Evolutionary conservation across 208 protist genomes (phyloP).

Genomic region (Trypanosoma rangeli): DNA sequence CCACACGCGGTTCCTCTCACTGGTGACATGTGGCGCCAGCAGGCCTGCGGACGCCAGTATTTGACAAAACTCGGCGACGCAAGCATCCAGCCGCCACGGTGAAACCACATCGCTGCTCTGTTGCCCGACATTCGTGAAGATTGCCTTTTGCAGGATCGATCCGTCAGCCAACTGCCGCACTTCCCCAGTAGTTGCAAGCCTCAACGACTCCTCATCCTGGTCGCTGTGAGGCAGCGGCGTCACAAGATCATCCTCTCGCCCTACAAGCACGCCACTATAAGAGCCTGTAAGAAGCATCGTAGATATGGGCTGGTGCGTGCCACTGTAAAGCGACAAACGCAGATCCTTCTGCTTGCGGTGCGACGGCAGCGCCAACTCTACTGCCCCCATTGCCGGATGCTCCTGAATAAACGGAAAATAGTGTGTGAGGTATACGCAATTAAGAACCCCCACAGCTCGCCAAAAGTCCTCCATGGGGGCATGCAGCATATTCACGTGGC

Average conservation of each 20-base stretch:
- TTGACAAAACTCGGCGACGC: conserved; percentile 45
- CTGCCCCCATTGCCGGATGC: conserved; percentile 68
- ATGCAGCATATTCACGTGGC: conserved; percentile 41
- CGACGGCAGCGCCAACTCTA: conserved; percentile 56
- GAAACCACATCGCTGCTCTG: conserved; percentile 36
- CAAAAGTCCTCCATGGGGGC: conserved; percentile 73
- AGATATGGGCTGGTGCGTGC: conserved; percentile 41
- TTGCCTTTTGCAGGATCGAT: conserved; percentile 4
- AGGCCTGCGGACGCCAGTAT: conserved; percentile 23
- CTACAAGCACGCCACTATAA: background rate
- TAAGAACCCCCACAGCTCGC: conserved; percentile 60
- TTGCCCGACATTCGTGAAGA: conserved; percentile 5
- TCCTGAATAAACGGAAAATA: conserved; percentile 24
- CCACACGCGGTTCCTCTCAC: conserved; percentile 26
- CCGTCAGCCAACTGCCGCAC: conserved; percentile 14
- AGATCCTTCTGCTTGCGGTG: conserved; percentile 68
- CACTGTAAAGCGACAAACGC: conserved; percentile 67
- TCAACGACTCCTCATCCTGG: background rate
- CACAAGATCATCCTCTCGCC: background rate
- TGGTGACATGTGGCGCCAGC: conserved; percentile 1
- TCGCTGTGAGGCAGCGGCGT: conserved; percentile 5
- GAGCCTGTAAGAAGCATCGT: conserved; percentile 73
- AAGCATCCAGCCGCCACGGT: conserved; percentile 58
- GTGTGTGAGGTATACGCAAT: conserved; percentile 65
- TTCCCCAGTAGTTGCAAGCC: background rate